A percentile compares a stretch with the other conserved stretches of the same genome.
phyloP scores from a whole-genome alignment of 345 rosid genomes.

The Turritis glabra region DNA sequence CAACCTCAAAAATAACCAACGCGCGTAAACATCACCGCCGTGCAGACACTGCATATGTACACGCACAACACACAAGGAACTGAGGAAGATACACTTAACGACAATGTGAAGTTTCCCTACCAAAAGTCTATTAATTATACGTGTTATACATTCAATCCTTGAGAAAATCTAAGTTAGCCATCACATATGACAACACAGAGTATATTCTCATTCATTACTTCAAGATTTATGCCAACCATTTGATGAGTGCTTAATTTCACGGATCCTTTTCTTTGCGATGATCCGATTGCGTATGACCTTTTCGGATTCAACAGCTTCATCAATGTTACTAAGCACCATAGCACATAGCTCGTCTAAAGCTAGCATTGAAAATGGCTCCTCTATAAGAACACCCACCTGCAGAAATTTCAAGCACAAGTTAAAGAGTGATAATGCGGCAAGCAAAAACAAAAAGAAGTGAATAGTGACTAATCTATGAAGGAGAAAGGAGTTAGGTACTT shows the following conservation, averaged over 20 bases:
- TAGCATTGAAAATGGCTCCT: constrained; percentile 94
- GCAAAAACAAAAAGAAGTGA: too few relatives aligned
- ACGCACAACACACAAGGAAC: not conserved
- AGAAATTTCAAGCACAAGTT: constrained; percentile 18
- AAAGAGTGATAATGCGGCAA: not conserved
- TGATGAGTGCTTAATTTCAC: constrained; percentile 49
- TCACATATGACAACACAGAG: not conserved
- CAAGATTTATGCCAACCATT: constrained; percentile 71
- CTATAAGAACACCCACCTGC: constrained; percentile 96
- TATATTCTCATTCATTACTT: not conserved
- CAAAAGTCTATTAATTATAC: not conserved
- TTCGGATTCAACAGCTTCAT: constrained; percentile 62
- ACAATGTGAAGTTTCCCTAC: not conserved
- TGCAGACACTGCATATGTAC: not conserved
- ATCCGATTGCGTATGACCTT: constrained; percentile 53
- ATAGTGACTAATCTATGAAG: too few relatives aligned
- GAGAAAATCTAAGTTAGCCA: not conserved
- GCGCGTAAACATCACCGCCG: too few relatives aligned
- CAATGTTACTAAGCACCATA: constrained; percentile 49
- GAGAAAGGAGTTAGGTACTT: constrained; percentile 42
- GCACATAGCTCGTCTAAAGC: constrained; percentile 82
- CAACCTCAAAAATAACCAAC: not conserved
- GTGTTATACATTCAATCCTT: too few relatives aligned
- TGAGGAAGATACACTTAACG: not conserved
- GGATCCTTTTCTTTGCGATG: constrained; percentile 46